phyloP scores from a whole-genome alignment of 202 grass and related monocot genomes.

The Panicum virgatum region DNA sequence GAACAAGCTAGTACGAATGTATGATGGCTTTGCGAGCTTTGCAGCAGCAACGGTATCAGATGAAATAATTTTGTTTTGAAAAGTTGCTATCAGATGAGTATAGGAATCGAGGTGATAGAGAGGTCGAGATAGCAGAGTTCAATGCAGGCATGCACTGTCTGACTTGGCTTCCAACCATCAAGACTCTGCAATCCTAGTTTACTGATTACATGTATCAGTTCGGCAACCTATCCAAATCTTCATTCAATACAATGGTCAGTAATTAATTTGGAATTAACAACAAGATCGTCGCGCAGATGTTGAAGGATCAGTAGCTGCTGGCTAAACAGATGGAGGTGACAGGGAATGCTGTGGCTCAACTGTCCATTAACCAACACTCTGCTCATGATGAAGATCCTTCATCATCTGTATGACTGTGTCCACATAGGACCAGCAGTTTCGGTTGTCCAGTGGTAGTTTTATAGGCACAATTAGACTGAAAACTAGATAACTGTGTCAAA shows the following conservation, averaged over 20 bases:
- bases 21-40: not conserved
- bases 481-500: no score
- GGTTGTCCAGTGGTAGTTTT: no score
- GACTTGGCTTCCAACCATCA: not conserved
- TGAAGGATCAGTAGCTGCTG: no score
- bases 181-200: not conserved
- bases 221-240: not conserved
- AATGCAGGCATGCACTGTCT: not conserved
- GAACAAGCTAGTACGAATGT: not conserved
- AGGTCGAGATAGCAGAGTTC: not conserved
- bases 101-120: not conserved
- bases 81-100: not conserved
- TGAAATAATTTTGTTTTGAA: not conserved
- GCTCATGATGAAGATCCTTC: no score
- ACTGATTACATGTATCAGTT: not conserved
- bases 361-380: no score
- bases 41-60: conserved; percentile 4
- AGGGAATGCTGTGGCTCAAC: no score
- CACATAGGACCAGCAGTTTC: no score
- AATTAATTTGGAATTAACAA: not conserved
- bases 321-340: no score
- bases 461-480: no score
- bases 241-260: not conserved
- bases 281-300: no score
- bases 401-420: no score